Base-by-base conservation (phyloP, 208 protist species). In the Porcisia deanei region DNA sequence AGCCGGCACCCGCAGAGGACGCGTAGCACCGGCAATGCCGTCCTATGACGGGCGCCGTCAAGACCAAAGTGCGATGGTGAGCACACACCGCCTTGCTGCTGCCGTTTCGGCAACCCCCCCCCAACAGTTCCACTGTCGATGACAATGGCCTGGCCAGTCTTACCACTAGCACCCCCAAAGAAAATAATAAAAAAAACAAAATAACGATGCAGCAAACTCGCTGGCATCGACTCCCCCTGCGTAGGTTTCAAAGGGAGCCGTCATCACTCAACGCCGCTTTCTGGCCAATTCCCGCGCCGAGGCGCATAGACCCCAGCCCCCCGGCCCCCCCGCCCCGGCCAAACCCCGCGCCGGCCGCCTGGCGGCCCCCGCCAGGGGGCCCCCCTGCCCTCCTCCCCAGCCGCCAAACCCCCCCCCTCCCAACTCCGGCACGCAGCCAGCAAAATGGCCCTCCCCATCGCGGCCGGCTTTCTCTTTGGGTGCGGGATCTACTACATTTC, bases 401-500 rank as follows among this genome's bases (percentile, higher is more conserved):
- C 57, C 3, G 0, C 3, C 18, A 5, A 22, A 16, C 25, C 3
- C 59, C 8, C 34, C 59, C 10, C n/a, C 59, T n/a, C 4, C 59
- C 34, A 2, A 7, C 1, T 3, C 1, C 57, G 7, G 1, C 2
- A 18, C 4, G 3, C 4, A 0, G 3, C 20, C 3, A 30, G 0
- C 58, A 74, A 70, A 34, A 90, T 90, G 86, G 80, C 63, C 22
- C 55, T 82, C 2, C 81, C 82, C 14, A 77, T 93, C 52, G 1
- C 88, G 0, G 85, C 88, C 3, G 88, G 85, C 25, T 74, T 94
- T 25, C 30, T 84, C 0, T 67, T 82, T 1, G 85, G 87, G 18
- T 82, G 85, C 47, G 88, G 83, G 4, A 55, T 85, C 10, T 93
- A 90, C 73, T 96, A 96, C 63, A 65, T 74, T 25, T 55, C 67